Conservation (phyloP, 2,329 filamentous ascomycete genomes). For the Exserohilum turcica region DNA sequence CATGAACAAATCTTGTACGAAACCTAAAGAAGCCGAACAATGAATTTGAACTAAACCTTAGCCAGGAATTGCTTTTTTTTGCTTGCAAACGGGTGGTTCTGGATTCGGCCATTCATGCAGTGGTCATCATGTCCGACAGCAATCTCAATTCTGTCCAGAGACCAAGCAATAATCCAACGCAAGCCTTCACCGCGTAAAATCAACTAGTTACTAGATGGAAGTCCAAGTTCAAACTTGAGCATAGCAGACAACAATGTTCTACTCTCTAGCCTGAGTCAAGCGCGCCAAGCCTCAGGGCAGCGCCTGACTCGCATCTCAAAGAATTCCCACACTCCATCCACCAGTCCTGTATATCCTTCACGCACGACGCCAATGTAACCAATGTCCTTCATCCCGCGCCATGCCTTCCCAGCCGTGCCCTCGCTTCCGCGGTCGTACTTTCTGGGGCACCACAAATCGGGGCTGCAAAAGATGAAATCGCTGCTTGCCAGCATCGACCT, state of each 20-base stretch:
- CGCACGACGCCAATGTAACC: conserved; percentile 16
- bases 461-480: conserved; percentile 79
- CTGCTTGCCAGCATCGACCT: conserved; percentile 81
- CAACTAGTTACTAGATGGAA: too few species aligned
- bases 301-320: conserved; percentile 11
- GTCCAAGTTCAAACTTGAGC: background rate
- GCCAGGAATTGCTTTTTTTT: background rate
- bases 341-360: background rate
- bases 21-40: too few species aligned
- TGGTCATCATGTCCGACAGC: background rate
- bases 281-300: background rate
- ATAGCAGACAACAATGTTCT: background rate
- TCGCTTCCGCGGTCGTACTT: conserved; percentile 90
- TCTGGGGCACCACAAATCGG: conserved; percentile 87
- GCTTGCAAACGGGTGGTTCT: background rate
- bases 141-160: background rate
- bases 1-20: background rate
- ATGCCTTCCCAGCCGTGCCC: conserved; percentile 71
- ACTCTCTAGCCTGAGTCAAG: too few species aligned
- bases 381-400: conserved; percentile 69
- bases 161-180: background rate
- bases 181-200: background rate
- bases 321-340: conserved; percentile 1
- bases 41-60: too few species aligned
- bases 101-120: background rate